Evolutionary conservation across 345 rosid species (phyloP), one percentile per base, ranked within the genome.

Genomic region (Raphanus raphanistrum): DNA sequence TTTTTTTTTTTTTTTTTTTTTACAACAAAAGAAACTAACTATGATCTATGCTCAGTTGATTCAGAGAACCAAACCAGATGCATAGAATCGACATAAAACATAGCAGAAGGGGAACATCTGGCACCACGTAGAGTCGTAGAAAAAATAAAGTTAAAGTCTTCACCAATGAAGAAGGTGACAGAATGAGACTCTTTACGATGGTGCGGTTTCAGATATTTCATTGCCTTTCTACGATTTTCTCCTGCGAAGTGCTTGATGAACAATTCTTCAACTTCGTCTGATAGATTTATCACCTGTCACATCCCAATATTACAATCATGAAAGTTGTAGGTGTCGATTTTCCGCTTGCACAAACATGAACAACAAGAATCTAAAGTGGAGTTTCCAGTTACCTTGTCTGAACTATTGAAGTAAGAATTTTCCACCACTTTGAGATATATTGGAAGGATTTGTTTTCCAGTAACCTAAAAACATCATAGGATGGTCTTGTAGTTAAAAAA

Each of bases 101-200:
- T n/a, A n/a, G n/a, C n/a, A n/a, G n/a, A n/a, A n/a, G n/a, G n/a
- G n/a, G n/a, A n/a, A n/a, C n/a, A n/a, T n/a, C n/a, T n/a, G n/a
- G n/a, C n/a, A n/a, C n/a, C n/a, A n/a, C n/a, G n/a, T n/a, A n/a
- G n/a, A n/a, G n/a, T n/a, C n/a, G n/a, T n/a, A n/a, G n/a, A n/a
- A n/a, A n/a, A n/a, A n/a, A n/a, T n/a, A 48, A 48, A 48, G 2
- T n/a, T 48, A 48, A 48, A 6, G 75, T 90, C 21, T 21, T 90
- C 75, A 91, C 99, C 99, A 65, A 90, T 88, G 87, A 91, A 91
- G 85, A 92, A 95, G 61, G 99, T 95, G 65, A 86, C 86, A 72
- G 88, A 38, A 59, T 93, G 99, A 15, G 98, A 92, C 71, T 93
- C 98, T 85, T 85, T 84, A 28, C 79, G 93, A 16, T 91, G 97